Evolutionary conservation across 495 filamentous ascomycete genomes (phyloP).

Genomic region (Lasiosphaeria ovina): DNA sequence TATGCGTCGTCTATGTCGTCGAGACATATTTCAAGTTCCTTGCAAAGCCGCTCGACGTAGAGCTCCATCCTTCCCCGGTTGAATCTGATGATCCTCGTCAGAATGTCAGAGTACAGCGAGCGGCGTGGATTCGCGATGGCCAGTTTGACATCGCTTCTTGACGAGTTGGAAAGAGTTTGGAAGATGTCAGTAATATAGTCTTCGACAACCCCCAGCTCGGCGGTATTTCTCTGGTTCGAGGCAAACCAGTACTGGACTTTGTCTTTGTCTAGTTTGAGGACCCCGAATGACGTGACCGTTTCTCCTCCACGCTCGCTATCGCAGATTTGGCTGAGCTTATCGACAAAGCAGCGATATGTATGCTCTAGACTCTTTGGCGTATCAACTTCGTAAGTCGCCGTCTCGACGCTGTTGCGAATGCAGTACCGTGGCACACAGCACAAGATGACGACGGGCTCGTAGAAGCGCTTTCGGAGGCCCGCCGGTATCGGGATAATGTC

Average conservation of each 20-base stretch:
- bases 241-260: constrained; percentile 25
- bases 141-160: not conserved
- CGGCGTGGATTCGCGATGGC: too few relatives aligned
- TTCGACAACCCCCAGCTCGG: not conserved
- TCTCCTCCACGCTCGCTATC: constrained; percentile 15
- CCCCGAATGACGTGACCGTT: constrained; percentile 23
- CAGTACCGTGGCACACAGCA: too few relatives aligned
- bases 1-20: too few relatives aligned
- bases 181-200: not conserved
- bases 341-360: constrained; percentile 23
- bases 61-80: too few relatives aligned
- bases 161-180: not conserved
- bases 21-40: too few relatives aligned
- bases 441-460: too few relatives aligned
- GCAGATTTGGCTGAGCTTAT: constrained; percentile 31
- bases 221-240: not conserved
- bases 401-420: not conserved
- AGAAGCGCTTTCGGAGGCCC: too few relatives aligned
- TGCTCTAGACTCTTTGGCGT: constrained; percentile 3
- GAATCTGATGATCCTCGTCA: too few relatives aligned
- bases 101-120: too few relatives aligned
- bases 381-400: constrained; percentile 16
- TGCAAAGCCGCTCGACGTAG: too few relatives aligned
- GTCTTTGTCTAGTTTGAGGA: constrained; percentile 16
- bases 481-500: too few relatives aligned